Base-by-base conservation (phyloP, 192 early-diverging fungal genomes). In the Podila epicladia region DNA sequence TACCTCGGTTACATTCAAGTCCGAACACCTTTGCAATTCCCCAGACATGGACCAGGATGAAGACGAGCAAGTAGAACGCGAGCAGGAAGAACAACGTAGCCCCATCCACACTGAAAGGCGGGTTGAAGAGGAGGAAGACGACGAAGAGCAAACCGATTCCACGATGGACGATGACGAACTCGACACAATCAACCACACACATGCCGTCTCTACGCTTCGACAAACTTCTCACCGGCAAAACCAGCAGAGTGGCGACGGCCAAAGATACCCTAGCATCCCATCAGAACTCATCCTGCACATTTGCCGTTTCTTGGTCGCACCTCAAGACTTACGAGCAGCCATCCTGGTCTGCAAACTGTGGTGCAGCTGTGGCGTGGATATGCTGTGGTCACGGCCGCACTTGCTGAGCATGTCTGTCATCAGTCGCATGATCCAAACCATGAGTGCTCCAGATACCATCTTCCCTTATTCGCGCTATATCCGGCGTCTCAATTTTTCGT, bases 401-500 rank as follows among this genome's bases (percentile, higher is more conserved):
- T 67, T 85, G 58, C 35, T 68, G 31, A 62, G 48, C 50, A 67
- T 60, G 33, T 31, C 57, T 7, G 50, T 79, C n/a, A 63, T 64
- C 20, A 15, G 60, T 19, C 62, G 63, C 60, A 71, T 89, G 67
- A 65, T 62, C 45, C 13, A 64, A 11, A 69, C 80, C 38, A 49
- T 86, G 66, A 66, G 5, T 24, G 53, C 20, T 50, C 45, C 63
- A 58, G 78, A 62, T 12, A 72, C 78, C 9, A 45, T 80, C 6
- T 87, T 87, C 63, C 86, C 85, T 6, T 90, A 90, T 62, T 13
- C 75, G 19, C 72, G 82, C 9, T 86, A 89, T 59, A 83, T 90
- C 33, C 85, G 87, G 24, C 86, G 89, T 19, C 84, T 90, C 37
- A 90, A 90, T 64, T 83, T 90, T 64, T 82, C 87, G n/a, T 82